Evolutionary conservation across 495 filamentous ascomycete species (phyloP), one percentile per base, ranked within the genome.

Genomic region (Talaromyces liani): DNA sequence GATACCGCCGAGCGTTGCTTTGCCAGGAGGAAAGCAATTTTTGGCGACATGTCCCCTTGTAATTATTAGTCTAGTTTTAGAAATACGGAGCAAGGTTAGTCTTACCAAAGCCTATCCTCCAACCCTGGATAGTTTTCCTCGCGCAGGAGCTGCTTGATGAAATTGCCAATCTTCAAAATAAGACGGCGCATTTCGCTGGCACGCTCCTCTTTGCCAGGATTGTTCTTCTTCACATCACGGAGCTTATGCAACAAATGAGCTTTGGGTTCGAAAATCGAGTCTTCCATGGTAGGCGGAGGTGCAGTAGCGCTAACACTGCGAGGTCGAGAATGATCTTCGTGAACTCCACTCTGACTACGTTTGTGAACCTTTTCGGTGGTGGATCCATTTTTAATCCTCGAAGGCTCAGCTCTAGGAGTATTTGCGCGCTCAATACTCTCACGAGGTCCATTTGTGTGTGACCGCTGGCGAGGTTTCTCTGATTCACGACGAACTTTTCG

Each of bases 171-270:
- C 60, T 75, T 79, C 45, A 74, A 68, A 60, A 84, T 75, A 16
- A 81, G 77, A 34, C 67, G 71, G 31, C 80, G 70, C 25, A 80
- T 71, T 62, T 79, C 74, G 18, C 62, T 67, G 31, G 88, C 84
- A 14, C 87, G 79, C 61, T 82, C 79, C 34, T 80, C 75, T 66
- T 86, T 84, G 51, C 80, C 81, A 39, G 84, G 86, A 55, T 87
- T 81, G 51, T 83, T 81, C 64, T 85, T 84, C 63, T 84, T 87
- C 0, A 62, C 86, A 10, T 81, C 76, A 58, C 77, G 79, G 54
- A 88, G 88, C 62, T 79, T 82, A 70, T 90, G 80, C 58, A 87
- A 75, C 65, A 75, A 72, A 62, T 77, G 78, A n/a, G 85, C 74
- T 75, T 85, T 81, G 47, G 79, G 78, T 61, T 85, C 80, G 58